Evolutionary conservation across 176 grass and related monocot species (phyloP), one percentile per base, ranked within the genome.

Genomic region (Rhynchospora breviuscula): DNA sequence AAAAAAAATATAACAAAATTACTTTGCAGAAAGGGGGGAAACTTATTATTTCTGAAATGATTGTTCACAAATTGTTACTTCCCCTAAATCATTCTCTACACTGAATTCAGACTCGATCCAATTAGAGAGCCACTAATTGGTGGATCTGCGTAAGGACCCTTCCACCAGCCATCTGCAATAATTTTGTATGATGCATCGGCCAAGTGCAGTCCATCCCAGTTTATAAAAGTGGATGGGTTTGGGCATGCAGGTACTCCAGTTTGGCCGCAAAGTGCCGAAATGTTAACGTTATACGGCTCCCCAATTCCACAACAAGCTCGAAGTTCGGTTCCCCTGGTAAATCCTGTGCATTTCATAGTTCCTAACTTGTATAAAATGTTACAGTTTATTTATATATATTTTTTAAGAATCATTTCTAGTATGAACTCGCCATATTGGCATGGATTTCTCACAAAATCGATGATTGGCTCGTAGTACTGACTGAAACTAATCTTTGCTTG

Each of bases 141-240:
- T 47, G 68, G 68, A 72, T 72, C 68, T 47, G 68, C 68, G 47
- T 72, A 72, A 48, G 68, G 33, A 85, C 84, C 84, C 5, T 15
- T 5, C n/a, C 91, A 86, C 92, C 87, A 91, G 22, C 72, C 59
- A 1, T 0, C 25, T 31, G 89, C 87, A 59, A 91, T 88, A 71
- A 1, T 5, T 17, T 7, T 23, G 87, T 86, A 87, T 0, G 82
- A 85, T 12, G 31, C 0, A 5, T 92, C 85, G 19, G 91, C 91
- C 40, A 87, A 76, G 35, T 91, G 87, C 67, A 91, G 10, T 66
- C 85, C 85, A 79, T 94, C 92, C 89, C 89, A 94, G 83, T 81
- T 86, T 25, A 88, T 19, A 11, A 15, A 63, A 19, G 83, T 21
- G 6, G 82, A 84, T 1, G 86, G 83, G 46, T 88, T 7, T 8